phyloP scores from a whole-genome alignment of 805 yeast genomes.

The Ogataea glucozyma region DNA sequence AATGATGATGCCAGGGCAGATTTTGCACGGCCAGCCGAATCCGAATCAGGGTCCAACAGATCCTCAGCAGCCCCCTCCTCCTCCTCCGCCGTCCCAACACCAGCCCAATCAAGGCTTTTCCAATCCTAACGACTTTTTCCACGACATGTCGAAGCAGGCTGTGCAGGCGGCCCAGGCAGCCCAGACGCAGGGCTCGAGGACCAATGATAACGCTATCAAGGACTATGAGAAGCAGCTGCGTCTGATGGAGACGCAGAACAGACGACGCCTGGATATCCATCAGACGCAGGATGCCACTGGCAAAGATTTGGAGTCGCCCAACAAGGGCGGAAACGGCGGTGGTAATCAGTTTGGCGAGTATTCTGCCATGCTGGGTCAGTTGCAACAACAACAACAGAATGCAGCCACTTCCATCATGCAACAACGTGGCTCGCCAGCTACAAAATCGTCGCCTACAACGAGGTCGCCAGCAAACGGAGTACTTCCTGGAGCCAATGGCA shows the following conservation, averaged over 20 bases:
- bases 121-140: slow-evolving; percentile 26
- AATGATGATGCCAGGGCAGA: slow-evolving; percentile 26
- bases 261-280: slow-evolving; percentile 60
- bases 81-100: slow-evolving; percentile 22
- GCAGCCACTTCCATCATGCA: slow-evolving; percentile 16
- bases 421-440: slow-evolving; percentile 21
- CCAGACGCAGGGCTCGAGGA: too few species aligned
- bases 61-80: slow-evolving; percentile 10
- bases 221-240: slow-evolving; percentile 82
- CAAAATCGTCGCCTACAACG: slow-evolving; percentile 20
- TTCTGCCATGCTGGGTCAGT: slow-evolving; percentile 23
- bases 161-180: slow-evolving; percentile 23
- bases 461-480: slow-evolving; percentile 18
- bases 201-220: slow-evolving; percentile 57
- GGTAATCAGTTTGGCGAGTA: slow-evolving; percentile 25
- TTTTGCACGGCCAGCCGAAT: slow-evolving; percentile 21
- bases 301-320: slow-evolving; percentile 20
- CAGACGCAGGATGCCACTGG: slow-evolving; percentile 38
- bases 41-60: slow-evolving; percentile 20
- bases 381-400: slow-evolving; percentile 26
- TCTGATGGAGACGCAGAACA: slow-evolving; percentile 74
- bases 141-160: slow-evolving; percentile 21
- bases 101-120: slow-evolving; percentile 22
- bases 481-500: slow-evolving; percentile 11
- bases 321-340: slow-evolving; percentile 6